These are phyloP conservation scores for Telopea speciosissima DNA, from an alignment of 177 flowering plant genomes.

Conservation along the genomic window DNA sequence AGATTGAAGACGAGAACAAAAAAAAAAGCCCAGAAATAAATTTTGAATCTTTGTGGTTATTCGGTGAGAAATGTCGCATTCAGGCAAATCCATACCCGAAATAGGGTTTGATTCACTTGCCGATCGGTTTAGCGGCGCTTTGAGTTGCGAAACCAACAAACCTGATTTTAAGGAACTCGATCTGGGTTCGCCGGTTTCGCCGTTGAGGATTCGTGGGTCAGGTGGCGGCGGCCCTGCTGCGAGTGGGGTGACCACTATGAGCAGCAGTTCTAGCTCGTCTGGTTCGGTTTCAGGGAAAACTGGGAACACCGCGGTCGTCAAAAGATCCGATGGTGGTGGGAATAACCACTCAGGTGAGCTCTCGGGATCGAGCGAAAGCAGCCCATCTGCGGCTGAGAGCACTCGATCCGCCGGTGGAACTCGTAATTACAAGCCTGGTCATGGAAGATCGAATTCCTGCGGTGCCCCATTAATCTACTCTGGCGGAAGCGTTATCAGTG, in stretches of 20 bases:
- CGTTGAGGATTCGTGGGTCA: constrained; percentile 21
- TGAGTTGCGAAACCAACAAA: constrained; percentile 42
- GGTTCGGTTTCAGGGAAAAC: constrained; percentile 51
- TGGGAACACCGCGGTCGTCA: constrained; percentile 15
- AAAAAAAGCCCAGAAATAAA: background rate
- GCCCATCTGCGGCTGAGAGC: constrained; percentile 30
- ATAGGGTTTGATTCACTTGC: constrained; percentile 30
- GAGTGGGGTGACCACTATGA: constrained; percentile 22
- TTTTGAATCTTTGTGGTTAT: background rate
- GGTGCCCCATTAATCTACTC: constrained; percentile 52
- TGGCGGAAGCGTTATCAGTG: constrained; percentile 8
- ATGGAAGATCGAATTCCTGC: constrained; percentile 51
- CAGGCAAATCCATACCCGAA: constrained; percentile 31
- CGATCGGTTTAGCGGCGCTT: constrained; percentile 39
- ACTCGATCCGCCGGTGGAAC: constrained; percentile 23
- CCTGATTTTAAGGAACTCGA: constrained; percentile 74
- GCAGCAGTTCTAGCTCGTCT: constrained; percentile 64
- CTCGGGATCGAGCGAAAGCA: constrained; percentile 39
- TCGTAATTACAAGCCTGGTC: constrained; percentile 34
- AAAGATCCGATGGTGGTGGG: constrained; percentile 22
- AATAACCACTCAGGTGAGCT: constrained; percentile 69
- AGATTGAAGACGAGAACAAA: background rate
- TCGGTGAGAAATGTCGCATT: constrained; percentile 38
- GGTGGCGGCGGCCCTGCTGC: constrained; percentile 2
- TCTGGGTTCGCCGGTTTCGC: constrained; percentile 71